These are phyloP conservation scores for Neoascochyta sp. DNA, from an alignment of 2,329 filamentous ascomycete species.

Conservation along the genomic window DNA sequence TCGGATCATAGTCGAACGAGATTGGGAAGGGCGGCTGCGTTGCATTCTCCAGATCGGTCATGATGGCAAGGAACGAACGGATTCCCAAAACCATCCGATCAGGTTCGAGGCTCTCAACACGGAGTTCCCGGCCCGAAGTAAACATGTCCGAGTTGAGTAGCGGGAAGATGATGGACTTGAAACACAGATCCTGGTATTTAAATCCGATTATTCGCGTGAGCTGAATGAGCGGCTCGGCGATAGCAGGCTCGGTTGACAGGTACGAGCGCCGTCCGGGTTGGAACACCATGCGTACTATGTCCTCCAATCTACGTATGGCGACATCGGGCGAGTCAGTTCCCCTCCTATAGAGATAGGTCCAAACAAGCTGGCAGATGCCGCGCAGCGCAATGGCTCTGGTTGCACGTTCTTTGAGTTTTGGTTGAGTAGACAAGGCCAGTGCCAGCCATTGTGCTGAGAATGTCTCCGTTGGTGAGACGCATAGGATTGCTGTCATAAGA, in stretches of 20 bases:
- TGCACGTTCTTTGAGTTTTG: constrained; percentile 78
- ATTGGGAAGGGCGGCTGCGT: constrained; percentile 83
- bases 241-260: constrained; percentile 75
- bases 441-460: constrained; percentile 86
- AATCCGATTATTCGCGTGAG: constrained; percentile 92
- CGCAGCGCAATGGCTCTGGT: constrained; percentile 78
- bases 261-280: constrained; percentile 76
- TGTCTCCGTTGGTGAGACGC: constrained; percentile 77
- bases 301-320: constrained; percentile 77
- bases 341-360: constrained; percentile 85
- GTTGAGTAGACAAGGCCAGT: constrained; percentile 70
- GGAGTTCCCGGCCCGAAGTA: constrained; percentile 69
- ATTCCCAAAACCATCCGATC: constrained; percentile 98
- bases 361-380: constrained; percentile 83
- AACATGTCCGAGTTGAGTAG: constrained; percentile 92
- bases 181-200: constrained; percentile 90
- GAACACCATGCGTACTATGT: constrained; percentile 79
- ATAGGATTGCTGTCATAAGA: constrained; percentile 79
- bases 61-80: constrained; percentile 85
- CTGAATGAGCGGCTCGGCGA: constrained; percentile 86
- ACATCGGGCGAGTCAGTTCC: constrained; percentile 66
- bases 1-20: constrained; percentile 51
- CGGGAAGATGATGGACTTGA: constrained; percentile 88
- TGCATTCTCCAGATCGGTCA: constrained; percentile 85
- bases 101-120: constrained; percentile 88